Conservation (phyloP, 495 filamentous ascomycete genomes). For the Lepidopterella palustris region DNA sequence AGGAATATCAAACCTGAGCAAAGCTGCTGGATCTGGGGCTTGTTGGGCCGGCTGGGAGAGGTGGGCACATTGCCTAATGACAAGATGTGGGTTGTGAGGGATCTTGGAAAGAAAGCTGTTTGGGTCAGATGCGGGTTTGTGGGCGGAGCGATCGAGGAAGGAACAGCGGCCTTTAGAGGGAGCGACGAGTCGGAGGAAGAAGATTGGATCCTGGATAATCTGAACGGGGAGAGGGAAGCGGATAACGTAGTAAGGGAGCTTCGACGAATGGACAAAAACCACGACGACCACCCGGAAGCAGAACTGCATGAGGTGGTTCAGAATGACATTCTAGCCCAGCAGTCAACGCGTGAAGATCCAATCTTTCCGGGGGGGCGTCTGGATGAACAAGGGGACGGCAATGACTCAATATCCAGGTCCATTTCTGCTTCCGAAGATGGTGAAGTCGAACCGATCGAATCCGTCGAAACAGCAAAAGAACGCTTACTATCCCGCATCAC, state of each 20-base stretch:
- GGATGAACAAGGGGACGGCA: conserved; percentile 14
- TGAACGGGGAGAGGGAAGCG: neutral
- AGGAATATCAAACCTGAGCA: conserved; percentile 43
- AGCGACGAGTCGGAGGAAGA: neutral
- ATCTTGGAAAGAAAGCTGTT: conserved; percentile 54
- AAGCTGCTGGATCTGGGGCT: conserved; percentile 56
- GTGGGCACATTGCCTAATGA: conserved; percentile 50
- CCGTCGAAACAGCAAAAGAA: neutral
- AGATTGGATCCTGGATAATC: neutral
- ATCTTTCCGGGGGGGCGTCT: too few species aligned
- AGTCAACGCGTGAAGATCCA: too few species aligned
- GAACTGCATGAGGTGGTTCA: too few species aligned
- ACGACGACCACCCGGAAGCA: too few species aligned
- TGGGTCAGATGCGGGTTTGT: conserved; percentile 26
- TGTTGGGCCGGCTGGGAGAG: conserved; percentile 53
- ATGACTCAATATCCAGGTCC: neutral
- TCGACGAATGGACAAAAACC: too few species aligned
- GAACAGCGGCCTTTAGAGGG: conserved; percentile 22
- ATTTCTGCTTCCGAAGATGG: conserved; percentile 1
- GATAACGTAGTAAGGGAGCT: conserved; percentile 3
- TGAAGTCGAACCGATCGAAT: neutral
- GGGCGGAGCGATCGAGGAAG: conserved; percentile 21
- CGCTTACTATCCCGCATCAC: neutral
- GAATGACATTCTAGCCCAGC: too few species aligned
- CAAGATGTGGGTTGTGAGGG: conserved; percentile 52